phyloP scores from a whole-genome alignment of 805 yeast genomes.

The Zygotorulaspora danielsina region DNA sequence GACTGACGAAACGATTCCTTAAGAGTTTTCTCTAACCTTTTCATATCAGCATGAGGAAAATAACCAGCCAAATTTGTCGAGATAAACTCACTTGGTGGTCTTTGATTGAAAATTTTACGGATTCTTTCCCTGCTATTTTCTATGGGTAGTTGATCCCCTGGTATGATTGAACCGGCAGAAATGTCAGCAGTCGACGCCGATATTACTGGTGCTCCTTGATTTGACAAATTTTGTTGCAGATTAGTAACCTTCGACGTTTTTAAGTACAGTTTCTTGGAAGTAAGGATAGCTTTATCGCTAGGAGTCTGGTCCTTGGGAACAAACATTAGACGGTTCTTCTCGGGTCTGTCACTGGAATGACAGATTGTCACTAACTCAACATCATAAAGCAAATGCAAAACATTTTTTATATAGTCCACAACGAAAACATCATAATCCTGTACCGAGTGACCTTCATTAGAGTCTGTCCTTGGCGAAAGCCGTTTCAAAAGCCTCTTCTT shows the following conservation, averaged over 20 bases:
- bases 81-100: conserved; percentile 91
- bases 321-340: conserved; percentile 63
- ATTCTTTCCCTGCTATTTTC: conserved; percentile 31
- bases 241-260: conserved; percentile 25
- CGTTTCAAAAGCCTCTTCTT: conserved; percentile 63
- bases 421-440: conserved; percentile 57
- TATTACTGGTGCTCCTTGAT: background rate
- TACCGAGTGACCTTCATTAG: conserved; percentile 29
- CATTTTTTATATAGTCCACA: conserved; percentile 41
- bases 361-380: conserved; percentile 80
- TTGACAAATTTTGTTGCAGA: conserved; percentile 14
- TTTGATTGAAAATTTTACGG: conserved; percentile 63
- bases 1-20: conserved; percentile 81
- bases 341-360: conserved; percentile 66
- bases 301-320: conserved; percentile 66
- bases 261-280: conserved; percentile 46
- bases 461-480: conserved; percentile 33
- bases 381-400: conserved; percentile 54
- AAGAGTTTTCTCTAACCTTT: conserved; percentile 71
- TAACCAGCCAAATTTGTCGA: conserved; percentile 85
- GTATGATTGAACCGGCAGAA: conserved; percentile 22
- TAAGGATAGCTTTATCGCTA: conserved; percentile 51
- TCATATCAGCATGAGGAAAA: conserved; percentile 77
- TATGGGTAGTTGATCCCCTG: conserved; percentile 19
- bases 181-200: background rate